phyloP scores from a whole-genome alignment of 2,329 filamentous ascomycete species.

The Periconia sp. region DNA sequence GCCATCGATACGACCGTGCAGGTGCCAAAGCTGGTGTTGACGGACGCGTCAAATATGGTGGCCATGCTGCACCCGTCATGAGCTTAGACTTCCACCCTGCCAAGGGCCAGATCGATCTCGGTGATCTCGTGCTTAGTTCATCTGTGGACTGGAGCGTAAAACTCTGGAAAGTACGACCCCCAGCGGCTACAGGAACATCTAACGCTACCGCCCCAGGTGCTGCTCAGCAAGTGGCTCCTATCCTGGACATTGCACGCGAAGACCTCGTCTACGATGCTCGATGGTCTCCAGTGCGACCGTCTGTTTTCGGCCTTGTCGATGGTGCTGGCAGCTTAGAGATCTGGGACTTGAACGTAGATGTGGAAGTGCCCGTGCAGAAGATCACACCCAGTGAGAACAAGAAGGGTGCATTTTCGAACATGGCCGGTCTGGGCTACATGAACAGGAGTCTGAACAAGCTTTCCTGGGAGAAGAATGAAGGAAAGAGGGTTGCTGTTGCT shows the following conservation, averaged over 20 bases:
- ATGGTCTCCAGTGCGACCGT: slow-evolving; percentile 93
- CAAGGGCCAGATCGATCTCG: slow-evolving; percentile 87
- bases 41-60: slow-evolving; percentile 73
- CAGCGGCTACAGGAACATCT: slow-evolving; percentile 63
- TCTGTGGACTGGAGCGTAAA: slow-evolving; percentile 97
- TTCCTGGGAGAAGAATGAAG: slow-evolving; percentile 89
- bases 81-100: slow-evolving; percentile 94
- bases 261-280: slow-evolving; percentile 95
- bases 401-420: slow-evolving; percentile 32
- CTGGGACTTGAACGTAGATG: slow-evolving; percentile 92
- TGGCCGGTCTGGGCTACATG: slow-evolving; percentile 60
- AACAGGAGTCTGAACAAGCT: slow-evolving; percentile 91
- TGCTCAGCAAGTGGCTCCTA: slow-evolving; percentile 63
- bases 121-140: slow-evolving; percentile 88
- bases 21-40: slow-evolving; percentile 97
- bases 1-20: slow-evolving; percentile 94
- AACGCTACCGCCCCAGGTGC: slow-evolving; percentile 44
- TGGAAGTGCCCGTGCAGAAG: slow-evolving; percentile 85
- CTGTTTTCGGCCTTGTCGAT: slow-evolving; percentile 92
- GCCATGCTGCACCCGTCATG: slow-evolving; percentile 90
- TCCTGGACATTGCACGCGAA: slow-evolving; percentile 89
- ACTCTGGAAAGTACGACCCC: slow-evolving; percentile 89
- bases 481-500: slow-evolving; percentile 82
- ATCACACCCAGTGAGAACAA: slow-evolving; percentile 66
- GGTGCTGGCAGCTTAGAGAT: slow-evolving; percentile 89